These are phyloP conservation scores for Clitopilus passeckerianus DNA, from an alignment of 768 basidiomycete genomes.

Conservation along the genomic window DNA sequence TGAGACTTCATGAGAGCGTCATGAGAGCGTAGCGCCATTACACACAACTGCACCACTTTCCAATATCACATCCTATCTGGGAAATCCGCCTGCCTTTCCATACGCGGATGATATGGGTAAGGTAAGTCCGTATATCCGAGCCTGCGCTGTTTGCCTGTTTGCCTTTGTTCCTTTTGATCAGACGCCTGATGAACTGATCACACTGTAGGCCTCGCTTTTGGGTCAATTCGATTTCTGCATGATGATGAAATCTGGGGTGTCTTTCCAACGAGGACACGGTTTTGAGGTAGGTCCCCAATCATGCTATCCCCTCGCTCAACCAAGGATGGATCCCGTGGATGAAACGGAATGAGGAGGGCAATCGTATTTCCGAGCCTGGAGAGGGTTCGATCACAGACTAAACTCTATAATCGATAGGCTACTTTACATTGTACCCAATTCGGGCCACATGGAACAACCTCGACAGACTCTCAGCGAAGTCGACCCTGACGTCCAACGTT, in stretches of 20 bases:
- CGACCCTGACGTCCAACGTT: neutral
- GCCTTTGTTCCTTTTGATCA: constrained; percentile 16
- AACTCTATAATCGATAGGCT: neutral
- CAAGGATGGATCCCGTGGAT: neutral
- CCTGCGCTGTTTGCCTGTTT: constrained; percentile 10
- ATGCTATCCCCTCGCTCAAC: neutral
- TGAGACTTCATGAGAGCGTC: constrained; percentile 14
- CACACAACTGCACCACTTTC: constrained; percentile 28
- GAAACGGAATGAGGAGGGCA: neutral
- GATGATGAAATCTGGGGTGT: constrained; percentile 10
- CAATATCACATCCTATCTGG: constrained; percentile 43
- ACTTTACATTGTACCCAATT: neutral
- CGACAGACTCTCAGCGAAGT: neutral
- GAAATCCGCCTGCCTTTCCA: constrained; percentile 19
- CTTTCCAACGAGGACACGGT: constrained; percentile 13
- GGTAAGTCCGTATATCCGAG: constrained; percentile 14
- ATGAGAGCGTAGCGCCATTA: constrained; percentile 8
- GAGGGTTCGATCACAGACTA: neutral
- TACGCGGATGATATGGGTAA: constrained; percentile 14
- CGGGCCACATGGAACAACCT: neutral
- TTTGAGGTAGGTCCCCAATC: neutral
- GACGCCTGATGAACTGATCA: constrained; percentile 4
- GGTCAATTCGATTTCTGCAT: constrained; percentile 2
- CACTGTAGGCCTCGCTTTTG: constrained; percentile 5
- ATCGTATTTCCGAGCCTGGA: constrained; percentile 23